A percentile compares a stretch with the other conserved stretches of the same genome.
phyloP scores from a whole-genome alignment of 2,329 filamentous ascomycete species.

The Furcasterigmium sp. region DNA sequence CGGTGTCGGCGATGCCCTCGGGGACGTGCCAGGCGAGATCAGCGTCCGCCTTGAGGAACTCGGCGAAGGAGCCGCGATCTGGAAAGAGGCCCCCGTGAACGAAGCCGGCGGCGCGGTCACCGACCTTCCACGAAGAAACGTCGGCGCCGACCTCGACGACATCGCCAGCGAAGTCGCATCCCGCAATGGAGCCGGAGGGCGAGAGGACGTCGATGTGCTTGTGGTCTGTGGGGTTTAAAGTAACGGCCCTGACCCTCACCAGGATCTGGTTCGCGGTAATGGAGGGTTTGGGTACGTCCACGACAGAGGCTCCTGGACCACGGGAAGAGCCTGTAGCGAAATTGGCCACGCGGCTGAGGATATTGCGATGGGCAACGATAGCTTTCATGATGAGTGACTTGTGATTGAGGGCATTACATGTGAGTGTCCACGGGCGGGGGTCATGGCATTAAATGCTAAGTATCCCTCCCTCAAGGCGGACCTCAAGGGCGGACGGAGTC shows the following conservation, averaged over 20 bases:
- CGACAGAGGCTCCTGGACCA: neutral
- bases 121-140: conserved; percentile 6
- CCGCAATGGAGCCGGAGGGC: conserved; percentile 18
- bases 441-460: too few relatives aligned
- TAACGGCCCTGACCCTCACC: conserved; percentile 21
- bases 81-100: conserved; percentile 17
- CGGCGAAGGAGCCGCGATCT: conserved; percentile 20
- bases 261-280: conserved; percentile 11
- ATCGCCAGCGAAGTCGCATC: conserved; percentile 24
- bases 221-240: conserved; percentile 26
- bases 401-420: too few relatives aligned
- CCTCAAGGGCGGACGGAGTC: too few relatives aligned
- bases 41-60: conserved; percentile 15
- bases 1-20: conserved; percentile 12
- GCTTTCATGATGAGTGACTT: conserved; percentile 15
- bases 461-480: too few relatives aligned
- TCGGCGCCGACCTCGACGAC: conserved; percentile 22
- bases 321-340: conserved; percentile 15
- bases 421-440: too few relatives aligned
- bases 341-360: conserved; percentile 2
- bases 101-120: conserved; percentile 20
- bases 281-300: neutral
- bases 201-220: conserved; percentile 22
- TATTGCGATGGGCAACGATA: conserved; percentile 9
- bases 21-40: conserved; percentile 19